Conservation (phyloP, 129 eudicot species). For the Scalesia atractyloides region DNA sequence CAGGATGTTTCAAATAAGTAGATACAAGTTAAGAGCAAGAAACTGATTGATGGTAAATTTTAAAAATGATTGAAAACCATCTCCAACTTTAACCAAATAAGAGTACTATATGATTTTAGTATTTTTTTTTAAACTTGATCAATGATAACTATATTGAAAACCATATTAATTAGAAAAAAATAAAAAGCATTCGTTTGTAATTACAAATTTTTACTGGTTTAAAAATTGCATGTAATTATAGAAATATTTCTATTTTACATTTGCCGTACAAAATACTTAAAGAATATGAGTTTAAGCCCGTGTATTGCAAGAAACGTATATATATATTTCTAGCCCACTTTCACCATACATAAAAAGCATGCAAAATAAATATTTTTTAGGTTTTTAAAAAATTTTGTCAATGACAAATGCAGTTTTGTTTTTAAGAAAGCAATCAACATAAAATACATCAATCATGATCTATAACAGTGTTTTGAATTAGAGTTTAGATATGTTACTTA, state of each 20-base stretch:
- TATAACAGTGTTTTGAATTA: background rate
- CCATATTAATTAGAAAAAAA: too few species aligned
- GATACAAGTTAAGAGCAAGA: background rate
- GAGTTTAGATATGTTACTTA: background rate
- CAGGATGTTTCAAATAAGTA: background rate
- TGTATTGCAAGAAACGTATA: too few species aligned
- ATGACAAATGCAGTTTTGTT: too few species aligned
- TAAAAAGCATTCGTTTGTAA: too few species aligned
- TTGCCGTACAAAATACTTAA: too few species aligned
- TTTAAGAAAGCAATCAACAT: background rate
- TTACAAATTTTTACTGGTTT: too few species aligned
- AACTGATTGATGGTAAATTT: background rate
- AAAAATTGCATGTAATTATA: too few species aligned
- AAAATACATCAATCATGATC: background rate
- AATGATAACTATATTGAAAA: background rate
- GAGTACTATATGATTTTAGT: background rate
- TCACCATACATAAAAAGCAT: too few species aligned
- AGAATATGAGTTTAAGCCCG: too few species aligned
- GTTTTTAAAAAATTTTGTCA: background rate
- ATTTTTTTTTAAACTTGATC: background rate
- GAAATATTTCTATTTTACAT: too few species aligned
- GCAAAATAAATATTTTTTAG: background rate
- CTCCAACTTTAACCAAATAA: background rate
- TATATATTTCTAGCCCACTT: too few species aligned
- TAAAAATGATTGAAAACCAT: background rate